Conservation (phyloP, 345 rosid genomes). For the Rhodamnia argentea region DNA sequence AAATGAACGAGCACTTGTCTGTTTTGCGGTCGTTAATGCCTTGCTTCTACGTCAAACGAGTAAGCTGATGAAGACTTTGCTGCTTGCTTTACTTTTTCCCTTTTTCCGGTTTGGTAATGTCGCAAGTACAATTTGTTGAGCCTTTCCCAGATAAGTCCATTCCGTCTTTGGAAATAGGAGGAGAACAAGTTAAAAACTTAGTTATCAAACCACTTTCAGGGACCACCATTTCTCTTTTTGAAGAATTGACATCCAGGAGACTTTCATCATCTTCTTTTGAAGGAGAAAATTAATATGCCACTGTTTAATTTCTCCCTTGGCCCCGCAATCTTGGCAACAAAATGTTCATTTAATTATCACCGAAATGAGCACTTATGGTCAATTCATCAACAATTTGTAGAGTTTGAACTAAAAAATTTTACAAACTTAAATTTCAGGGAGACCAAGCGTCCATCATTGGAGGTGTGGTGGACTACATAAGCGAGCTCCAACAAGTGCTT, state of each 20-base stretch:
- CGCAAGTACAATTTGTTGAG: neutral
- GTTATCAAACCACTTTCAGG: neutral
- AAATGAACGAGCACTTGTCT: slow-evolving; percentile 85
- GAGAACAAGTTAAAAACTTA: neutral
- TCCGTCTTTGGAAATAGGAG: neutral
- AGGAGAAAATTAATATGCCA: neutral
- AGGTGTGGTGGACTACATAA: slow-evolving; percentile 94
- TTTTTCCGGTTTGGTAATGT: neutral
- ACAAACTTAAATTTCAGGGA: slow-evolving; percentile 30
- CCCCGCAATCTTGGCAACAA: neutral
- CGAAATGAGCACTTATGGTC: neutral
- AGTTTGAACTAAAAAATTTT: neutral
- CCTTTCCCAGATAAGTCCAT: neutral
- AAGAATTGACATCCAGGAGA: neutral
- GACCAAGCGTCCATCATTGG: slow-evolving; percentile 99
- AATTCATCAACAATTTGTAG: neutral
- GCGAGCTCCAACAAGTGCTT: slow-evolving; percentile 84
- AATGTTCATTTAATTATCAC: neutral
- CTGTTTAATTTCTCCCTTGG: neutral
- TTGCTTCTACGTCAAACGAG: slow-evolving; percentile 97
- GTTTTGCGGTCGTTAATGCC: slow-evolving; percentile 93
- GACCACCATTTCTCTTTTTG: neutral
- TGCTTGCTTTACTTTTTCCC: neutral
- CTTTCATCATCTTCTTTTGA: neutral
- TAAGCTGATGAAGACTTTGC: slow-evolving; percentile 12